Evolutionary conservation across 208 protist genomes (phyloP), one percentile per base, ranked within the genome.

Genomic region (Borovskyia barvae): DNA sequence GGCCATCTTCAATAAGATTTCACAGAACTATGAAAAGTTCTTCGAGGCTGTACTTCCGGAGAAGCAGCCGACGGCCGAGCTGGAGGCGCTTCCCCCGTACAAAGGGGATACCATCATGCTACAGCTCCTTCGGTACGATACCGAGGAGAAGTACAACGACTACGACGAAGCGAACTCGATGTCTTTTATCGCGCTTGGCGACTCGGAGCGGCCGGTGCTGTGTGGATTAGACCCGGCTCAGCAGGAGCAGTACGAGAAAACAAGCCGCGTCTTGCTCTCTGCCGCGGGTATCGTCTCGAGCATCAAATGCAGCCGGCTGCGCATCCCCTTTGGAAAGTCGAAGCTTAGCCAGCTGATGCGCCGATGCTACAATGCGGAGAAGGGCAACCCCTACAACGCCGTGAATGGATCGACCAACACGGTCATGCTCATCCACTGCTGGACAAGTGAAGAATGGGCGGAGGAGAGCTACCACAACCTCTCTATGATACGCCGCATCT

Each of bases 311-410:
- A 95, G 69, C 66, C 86, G 89, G 15, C 75, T 95, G 53, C 82
- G 92, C 35, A 87, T 97, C 37, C 92, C 92, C n/a, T 97, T 93
- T 69, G 88, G 87, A 24, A 97, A 93, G 66, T 95, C 88, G 29
- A 93, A 94, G 67, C 54, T 97, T 45, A 92, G 78, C 15, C 85
- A 91, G 74, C 75, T 97, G 20, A 76, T 97, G 66, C 85, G 86
- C 40, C 86, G 89, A 20, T 74, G 77, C 51, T 97, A 95, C 80
- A 97, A 97, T 52, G 67, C 72, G 3, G 88, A 97, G 76, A 95
- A 94, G 66, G 75, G 80, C 26, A 87, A 95, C 59, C 54, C 63
- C 9, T 61, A 88, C 66, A 88, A 85, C 39, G 36, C 55, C 8
- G 33, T 66, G 32, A 97, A 95, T 62, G 82, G 58, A n/a, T 62